Percentiles rank a stretch among this genome's conserved stretches.
phyloP scores from a whole-genome alignment of 2,329 filamentous ascomycete genomes.

The Fusarium citri region DNA sequence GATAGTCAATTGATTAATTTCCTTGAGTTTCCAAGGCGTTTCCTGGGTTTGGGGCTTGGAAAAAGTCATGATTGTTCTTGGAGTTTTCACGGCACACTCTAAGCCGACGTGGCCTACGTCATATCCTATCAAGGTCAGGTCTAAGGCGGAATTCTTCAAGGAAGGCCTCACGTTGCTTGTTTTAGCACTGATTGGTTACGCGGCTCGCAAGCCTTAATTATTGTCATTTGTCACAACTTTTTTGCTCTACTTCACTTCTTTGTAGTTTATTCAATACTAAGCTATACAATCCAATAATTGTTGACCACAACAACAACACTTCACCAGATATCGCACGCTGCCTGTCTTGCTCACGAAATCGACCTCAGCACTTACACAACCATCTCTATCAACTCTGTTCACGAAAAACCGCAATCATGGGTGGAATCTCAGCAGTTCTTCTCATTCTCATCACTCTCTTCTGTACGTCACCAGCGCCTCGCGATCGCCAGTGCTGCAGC shows the following conservation, averaged over 20 bases:
- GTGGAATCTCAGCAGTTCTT: conserved; percentile 60
- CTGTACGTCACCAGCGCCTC: conserved; percentile 53
- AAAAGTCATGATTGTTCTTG: conserved; percentile 5
- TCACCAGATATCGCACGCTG: neutral
- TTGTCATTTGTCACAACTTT: neutral
- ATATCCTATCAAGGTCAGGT: conserved; percentile 12
- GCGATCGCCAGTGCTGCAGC: neutral
- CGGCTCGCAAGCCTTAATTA: conserved; percentile 10
- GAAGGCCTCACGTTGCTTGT: conserved; percentile 27
- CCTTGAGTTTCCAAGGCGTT: neutral
- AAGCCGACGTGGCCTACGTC: conserved; percentile 30
- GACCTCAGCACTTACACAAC: neutral
- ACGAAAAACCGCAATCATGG: conserved; percentile 56
- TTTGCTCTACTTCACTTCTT: neutral
- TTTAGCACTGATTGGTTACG: conserved; percentile 17
- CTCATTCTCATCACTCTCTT: conserved; percentile 65
- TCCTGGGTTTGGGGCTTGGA: neutral
- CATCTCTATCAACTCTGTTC: neutral
- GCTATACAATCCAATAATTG: neutral
- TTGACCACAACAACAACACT: neutral
- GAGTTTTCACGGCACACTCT: conserved; percentile 21
- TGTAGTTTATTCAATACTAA: neutral
- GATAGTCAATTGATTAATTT: neutral
- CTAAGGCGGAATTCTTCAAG: neutral
- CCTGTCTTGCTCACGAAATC: neutral